Evolutionary conservation across 768 basidiomycete genomes (phyloP).

Genomic region (Kwoniella heveanensis): DNA sequence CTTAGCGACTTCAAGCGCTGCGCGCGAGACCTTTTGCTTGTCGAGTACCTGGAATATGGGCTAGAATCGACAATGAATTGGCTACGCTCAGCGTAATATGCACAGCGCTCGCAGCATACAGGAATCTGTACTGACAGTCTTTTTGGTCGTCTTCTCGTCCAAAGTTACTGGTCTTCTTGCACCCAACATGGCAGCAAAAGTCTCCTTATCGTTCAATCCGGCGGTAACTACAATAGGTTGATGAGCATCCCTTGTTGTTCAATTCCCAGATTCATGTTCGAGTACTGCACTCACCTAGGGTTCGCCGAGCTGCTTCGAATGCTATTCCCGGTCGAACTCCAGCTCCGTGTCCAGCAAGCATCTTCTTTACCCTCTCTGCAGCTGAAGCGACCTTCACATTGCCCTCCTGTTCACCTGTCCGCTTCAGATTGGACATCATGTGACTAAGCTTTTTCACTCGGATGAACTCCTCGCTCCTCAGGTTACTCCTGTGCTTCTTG

Average conservation of each 20-base stretch:
- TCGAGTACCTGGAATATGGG: neutral
- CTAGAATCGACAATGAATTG: neutral
- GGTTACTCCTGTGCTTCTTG: conserved; percentile 11
- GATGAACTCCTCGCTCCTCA: neutral
- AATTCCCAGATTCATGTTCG: too few species aligned
- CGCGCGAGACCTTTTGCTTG: neutral
- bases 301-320: neutral
- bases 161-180: neutral
- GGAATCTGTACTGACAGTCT: neutral
- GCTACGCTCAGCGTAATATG: neutral
- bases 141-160: conserved; percentile 9
- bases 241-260: too few species aligned
- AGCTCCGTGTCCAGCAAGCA: neutral
- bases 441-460: neutral
- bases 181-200: neutral
- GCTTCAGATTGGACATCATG: neutral
- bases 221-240: neutral
- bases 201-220: neutral
- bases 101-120: too few species aligned
- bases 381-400: conserved; percentile 1
- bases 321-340: neutral
- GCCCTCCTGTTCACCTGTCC: neutral
- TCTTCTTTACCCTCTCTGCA: conserved; percentile 1
- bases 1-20: neutral
- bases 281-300: neutral